Conservation (phyloP, 116 monocot species). For the Posidonia oceanica region DNA sequence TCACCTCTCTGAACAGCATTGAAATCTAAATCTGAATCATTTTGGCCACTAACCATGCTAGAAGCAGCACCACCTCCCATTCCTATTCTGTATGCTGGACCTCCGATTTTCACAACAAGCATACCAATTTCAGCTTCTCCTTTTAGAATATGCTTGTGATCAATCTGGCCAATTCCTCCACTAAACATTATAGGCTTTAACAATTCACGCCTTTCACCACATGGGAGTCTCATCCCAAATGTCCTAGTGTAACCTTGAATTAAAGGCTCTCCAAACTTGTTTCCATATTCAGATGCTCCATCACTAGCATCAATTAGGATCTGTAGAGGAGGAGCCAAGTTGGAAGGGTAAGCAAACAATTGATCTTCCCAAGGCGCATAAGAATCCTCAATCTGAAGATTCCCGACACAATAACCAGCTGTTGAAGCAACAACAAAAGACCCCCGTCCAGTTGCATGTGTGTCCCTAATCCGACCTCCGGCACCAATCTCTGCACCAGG, state of each 20-base stretch:
- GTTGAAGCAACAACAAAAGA: slow-evolving; percentile 94
- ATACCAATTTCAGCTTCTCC: slow-evolving; percentile 75
- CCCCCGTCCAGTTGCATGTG: slow-evolving; percentile 92
- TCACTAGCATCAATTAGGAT: slow-evolving; percentile 84
- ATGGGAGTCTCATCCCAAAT: slow-evolving; percentile 68
- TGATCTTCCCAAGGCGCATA: slow-evolving; percentile 85
- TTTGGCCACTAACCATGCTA: slow-evolving; percentile 96
- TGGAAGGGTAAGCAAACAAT: slow-evolving; percentile 71
- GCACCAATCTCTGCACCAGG: slow-evolving; percentile 96
- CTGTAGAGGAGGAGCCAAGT: slow-evolving; percentile 80
- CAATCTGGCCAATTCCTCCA: slow-evolving; percentile 82
- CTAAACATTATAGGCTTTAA: slow-evolving; percentile 97
- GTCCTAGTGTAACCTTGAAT: slow-evolving; percentile 89
- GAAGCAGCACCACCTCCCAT: slow-evolving; percentile 99
- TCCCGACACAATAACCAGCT: slow-evolving; percentile 93
- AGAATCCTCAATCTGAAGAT: slow-evolving; percentile 69
- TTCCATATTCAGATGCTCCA: slow-evolving; percentile 94
- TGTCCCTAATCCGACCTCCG: slow-evolving; percentile 88
- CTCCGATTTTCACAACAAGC: slow-evolving; percentile 96
- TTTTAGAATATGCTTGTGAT: slow-evolving; percentile 68
- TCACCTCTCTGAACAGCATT: slow-evolving; percentile 96
- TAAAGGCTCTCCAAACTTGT: slow-evolving; percentile 93
- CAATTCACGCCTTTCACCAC: slow-evolving; percentile 90
- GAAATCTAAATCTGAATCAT: slow-evolving; percentile 92
- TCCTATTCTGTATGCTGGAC: slow-evolving; percentile 92